Evolutionary conservation across 257 asterid genomes (phyloP).

Genomic region (Primulina huaijiensis): DNA sequence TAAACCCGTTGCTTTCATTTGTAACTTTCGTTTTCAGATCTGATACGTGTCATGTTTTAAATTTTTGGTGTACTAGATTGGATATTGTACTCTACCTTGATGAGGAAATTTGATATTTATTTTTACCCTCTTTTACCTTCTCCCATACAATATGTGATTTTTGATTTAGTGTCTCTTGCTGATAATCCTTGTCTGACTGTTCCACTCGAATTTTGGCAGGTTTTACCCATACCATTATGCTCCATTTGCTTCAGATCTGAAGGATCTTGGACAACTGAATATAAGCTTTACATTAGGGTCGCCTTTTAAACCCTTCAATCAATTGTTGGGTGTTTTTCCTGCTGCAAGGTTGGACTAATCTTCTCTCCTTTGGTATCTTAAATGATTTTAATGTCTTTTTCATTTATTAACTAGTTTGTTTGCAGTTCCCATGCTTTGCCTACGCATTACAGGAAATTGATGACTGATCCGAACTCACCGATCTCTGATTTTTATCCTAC

Average conservation of each 20-base stretch:
- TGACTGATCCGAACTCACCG: constrained; percentile 92
- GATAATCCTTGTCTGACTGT: constrained; percentile 25
- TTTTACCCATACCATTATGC: constrained; percentile 97
- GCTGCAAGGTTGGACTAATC: constrained; percentile 76
- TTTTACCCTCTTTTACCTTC: neutral
- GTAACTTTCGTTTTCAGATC: neutral
- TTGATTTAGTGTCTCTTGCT: constrained; percentile 5
- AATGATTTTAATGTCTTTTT: constrained; percentile 2
- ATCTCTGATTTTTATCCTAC: constrained; percentile 88
- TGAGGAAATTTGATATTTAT: neutral
- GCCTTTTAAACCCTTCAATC: constrained; percentile 96
- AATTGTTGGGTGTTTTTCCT: constrained; percentile 91
- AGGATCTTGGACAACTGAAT: constrained; percentile 68
- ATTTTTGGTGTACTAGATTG: neutral
- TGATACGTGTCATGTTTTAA: neutral
- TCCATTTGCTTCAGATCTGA: constrained; percentile 96
- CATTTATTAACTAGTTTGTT: constrained; percentile 36
- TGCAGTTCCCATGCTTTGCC: constrained; percentile 97
- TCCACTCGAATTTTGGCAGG: constrained; percentile 47
- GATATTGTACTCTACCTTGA: neutral
- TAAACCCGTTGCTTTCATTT: neutral
- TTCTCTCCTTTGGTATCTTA: constrained; percentile 14
- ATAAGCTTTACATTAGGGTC: constrained; percentile 76
- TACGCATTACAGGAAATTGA: constrained; percentile 70
- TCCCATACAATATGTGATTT: neutral